Evolutionary conservation across 202 grass and related monocot species (phyloP), one percentile per base, ranked within the genome.

Genomic region (Sporobolus alterniflorus): DNA sequence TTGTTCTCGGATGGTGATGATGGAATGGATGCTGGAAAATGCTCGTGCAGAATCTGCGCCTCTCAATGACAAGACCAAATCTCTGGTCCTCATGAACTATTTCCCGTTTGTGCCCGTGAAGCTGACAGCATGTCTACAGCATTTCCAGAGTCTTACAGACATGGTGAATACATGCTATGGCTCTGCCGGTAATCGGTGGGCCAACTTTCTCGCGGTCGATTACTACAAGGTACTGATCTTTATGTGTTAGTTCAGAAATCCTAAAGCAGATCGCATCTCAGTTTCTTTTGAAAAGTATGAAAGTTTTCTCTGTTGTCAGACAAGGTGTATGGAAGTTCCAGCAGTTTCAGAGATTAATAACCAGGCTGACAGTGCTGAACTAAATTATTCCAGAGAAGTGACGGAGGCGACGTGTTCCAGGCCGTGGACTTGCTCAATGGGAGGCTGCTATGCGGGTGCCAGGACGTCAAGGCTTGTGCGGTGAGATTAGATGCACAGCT

Each of bases 31-130:
- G 84, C 74, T 28, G 96, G 91, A 8, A 64, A 89, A 52, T 99
- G 96, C 74, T 92, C 82, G 96, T 30, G 91, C 84, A 0, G 96
- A 96, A 82, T 99, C 96, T 5, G 20, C 83, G 2, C 77, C 87
- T 75, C 93, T 99, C 41, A 82, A 85, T 1, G 96, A 99, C 54
- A 83, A 65, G 32, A 90, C 82, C 36, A 99, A 99, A 79, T 92
- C 96, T 4, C 77, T 99, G 29, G 85, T 99, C 42, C 96, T 99
- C n/a, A 77, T 96, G 83, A 99, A 99, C 78, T 99, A 90, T 77
- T 99, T 99, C 22, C 89, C 91, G 0, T 83, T 87, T 1, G 79
- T 96, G 40, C 89, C 96, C 15, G 22, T 92, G 63, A 90, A 87
- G 78, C 13, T 80, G 12, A 89, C 71, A 22, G 68, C 96, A 7